These are phyloP conservation scores for Candida buenavistaensis DNA, from an alignment of 1,139 yeast species.

Conservation along the genomic window DNA sequence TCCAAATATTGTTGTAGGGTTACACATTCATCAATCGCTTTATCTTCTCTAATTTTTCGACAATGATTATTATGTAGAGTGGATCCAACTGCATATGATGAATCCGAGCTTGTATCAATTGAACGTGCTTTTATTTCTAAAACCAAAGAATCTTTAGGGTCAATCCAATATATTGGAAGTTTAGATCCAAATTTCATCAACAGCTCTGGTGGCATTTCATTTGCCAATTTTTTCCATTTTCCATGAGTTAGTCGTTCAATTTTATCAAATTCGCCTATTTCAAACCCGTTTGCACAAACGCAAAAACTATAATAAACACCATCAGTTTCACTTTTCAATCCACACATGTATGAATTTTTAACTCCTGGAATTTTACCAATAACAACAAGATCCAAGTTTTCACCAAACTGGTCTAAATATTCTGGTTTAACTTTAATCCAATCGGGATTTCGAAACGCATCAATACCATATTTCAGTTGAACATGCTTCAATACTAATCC, in stretches of 20 bases:
- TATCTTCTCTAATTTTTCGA: conserved; percentile 67
- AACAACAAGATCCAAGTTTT: conserved; percentile 74
- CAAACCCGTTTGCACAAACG: conserved; percentile 83
- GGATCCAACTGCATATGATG: conserved; percentile 60
- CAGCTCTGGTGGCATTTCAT: conserved; percentile 39
- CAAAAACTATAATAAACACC: conserved; percentile 59
- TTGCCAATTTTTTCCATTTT: conserved; percentile 54
- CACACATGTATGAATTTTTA: conserved; percentile 78
- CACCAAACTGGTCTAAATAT: conserved; percentile 82
- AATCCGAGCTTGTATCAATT: conserved; percentile 49
- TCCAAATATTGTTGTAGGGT: conserved; percentile 55
- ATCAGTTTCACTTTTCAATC: conserved; percentile 45
- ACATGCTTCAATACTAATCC: conserved; percentile 79
- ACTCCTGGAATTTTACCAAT: conserved; percentile 77
- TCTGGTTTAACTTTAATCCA: conserved; percentile 95
- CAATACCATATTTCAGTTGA: conserved; percentile 58
- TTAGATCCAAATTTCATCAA: conserved; percentile 58
- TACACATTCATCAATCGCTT: conserved; percentile 54
- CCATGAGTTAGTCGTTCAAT: conserved; percentile 60
- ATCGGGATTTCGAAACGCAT: conserved; percentile 55
- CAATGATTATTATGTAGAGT: conserved; percentile 81
- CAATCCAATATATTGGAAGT: conserved; percentile 73
- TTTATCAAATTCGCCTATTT: conserved; percentile 56
- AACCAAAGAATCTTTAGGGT: conserved; percentile 75
- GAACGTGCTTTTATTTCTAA: conserved; percentile 86